Conservation (phyloP, 139 green algal genomes). For the Coccomyxa sp. region DNA sequence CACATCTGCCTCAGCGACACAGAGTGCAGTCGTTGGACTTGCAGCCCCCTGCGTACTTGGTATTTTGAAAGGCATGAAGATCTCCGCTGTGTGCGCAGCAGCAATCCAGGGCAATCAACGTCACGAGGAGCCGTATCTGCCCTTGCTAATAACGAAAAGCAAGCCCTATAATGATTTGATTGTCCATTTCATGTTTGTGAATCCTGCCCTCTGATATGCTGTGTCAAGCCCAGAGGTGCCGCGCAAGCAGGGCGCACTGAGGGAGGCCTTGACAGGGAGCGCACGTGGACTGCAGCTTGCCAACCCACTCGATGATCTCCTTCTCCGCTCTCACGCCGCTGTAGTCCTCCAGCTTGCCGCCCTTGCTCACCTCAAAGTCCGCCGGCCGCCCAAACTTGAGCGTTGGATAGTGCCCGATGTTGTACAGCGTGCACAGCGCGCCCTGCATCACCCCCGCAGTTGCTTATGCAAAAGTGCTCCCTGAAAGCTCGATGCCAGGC, state of each 20-base stretch:
- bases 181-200: background rate
- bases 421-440: constrained; percentile 15
- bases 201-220: too few relatives aligned
- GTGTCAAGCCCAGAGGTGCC: too few relatives aligned
- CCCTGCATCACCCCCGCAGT: constrained; percentile 9
- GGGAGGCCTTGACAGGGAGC: background rate
- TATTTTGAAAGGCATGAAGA: background rate
- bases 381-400: constrained; percentile 7
- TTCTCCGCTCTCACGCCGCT: constrained; percentile 1
- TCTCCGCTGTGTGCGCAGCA: background rate
- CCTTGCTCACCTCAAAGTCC: constrained; percentile 5
- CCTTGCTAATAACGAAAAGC: background rate
- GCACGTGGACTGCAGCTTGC: constrained; percentile 10
- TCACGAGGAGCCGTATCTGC: background rate
- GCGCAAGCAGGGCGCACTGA: too few relatives aligned
- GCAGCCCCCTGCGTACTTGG: too few relatives aligned
- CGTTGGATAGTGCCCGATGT: constrained; percentile 19
- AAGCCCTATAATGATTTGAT: background rate
- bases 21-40: too few relatives aligned
- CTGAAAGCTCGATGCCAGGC: too few relatives aligned
- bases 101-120: background rate
- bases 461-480: too few relatives aligned
- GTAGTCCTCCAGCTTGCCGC: constrained; percentile 1
- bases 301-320: constrained; percentile 8
- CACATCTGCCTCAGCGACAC: too few relatives aligned